Evolutionary conservation across 176 grass and related monocot genomes (phyloP).

Genomic region (Otatea glauca): DNA sequence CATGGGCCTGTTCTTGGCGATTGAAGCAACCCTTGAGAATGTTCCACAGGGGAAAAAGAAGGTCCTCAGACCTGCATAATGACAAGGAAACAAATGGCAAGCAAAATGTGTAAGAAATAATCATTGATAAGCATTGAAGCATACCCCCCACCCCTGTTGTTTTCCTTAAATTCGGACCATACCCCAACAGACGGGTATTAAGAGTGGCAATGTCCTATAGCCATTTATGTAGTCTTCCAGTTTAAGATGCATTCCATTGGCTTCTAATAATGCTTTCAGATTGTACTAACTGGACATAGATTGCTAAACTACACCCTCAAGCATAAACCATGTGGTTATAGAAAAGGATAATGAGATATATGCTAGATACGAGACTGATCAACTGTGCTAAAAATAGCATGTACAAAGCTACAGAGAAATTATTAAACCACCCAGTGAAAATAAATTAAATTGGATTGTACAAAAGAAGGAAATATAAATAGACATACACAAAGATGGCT

Average conservation of each 20-base stretch:
- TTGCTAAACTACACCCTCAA: slow-evolving; percentile 1
- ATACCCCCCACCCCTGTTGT: not conserved
- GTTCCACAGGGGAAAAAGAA: slow-evolving; percentile 98
- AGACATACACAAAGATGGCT: slow-evolving; percentile 92
- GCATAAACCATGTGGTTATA: not conserved
- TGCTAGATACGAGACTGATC: not conserved
- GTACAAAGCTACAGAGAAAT: not conserved
- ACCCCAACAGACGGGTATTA: not conserved
- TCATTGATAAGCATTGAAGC: slow-evolving; percentile 6
- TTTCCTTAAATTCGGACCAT: not conserved
- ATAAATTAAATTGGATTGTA: not conserved
- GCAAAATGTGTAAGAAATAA: slow-evolving; percentile 33
- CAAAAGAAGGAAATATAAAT: slow-evolving; percentile 27
- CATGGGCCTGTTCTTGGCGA: slow-evolving; percentile 77
- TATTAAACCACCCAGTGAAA: not conserved
- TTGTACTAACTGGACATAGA: not conserved
- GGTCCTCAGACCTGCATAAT: slow-evolving; percentile 74
- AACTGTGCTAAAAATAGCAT: slow-evolving; percentile 6
- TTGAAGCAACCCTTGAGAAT: slow-evolving; percentile 82
- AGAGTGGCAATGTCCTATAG: not conserved
- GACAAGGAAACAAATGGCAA: not conserved
- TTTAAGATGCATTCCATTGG: slow-evolving; percentile 5
- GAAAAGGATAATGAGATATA: not conserved
- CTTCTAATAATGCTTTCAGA: not conserved
- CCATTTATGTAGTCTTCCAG: slow-evolving; percentile 8